Evolutionary conservation across 352 stramenopile species (phyloP).

Genomic region (Phytopythium ostracodes): DNA sequence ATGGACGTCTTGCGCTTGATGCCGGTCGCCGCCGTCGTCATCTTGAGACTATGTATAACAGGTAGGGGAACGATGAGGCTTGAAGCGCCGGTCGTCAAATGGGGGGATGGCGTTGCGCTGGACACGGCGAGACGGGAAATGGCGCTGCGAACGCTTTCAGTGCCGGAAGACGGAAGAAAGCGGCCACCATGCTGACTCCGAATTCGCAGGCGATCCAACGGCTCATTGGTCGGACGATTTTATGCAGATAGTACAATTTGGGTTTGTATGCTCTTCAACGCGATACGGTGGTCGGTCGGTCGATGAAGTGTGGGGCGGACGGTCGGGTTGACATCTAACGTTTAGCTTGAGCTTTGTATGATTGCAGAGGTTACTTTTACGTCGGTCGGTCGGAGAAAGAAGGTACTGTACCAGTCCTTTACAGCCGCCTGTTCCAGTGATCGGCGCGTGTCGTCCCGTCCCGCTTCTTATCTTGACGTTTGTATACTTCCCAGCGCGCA

Average conservation of each 20-base stretch:
- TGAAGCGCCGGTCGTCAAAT: not conserved
- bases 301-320: not conserved
- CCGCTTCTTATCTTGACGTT: not conserved
- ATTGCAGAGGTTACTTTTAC: not conserved
- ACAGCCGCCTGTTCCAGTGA: not conserved
- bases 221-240: not conserved
- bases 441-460: not conserved
- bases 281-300: constrained; percentile 2
- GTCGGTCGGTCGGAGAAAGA: constrained; percentile 1
- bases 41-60: too few species aligned
- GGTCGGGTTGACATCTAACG: not conserved
- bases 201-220: not conserved
- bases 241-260: not conserved
- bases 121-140: too few species aligned
- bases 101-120: too few species aligned
- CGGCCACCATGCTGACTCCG: not conserved
- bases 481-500: not conserved
- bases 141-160: not conserved
- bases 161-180: not conserved
- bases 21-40: not conserved
- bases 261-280: not conserved
- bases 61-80: too few species aligned
- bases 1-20: not conserved
- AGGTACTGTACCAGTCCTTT: not conserved
- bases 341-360: not conserved